These are phyloP conservation scores for Bryoglossum gracile DNA, from an alignment of 495 filamentous ascomycete genomes.

Conservation along the genomic window DNA sequence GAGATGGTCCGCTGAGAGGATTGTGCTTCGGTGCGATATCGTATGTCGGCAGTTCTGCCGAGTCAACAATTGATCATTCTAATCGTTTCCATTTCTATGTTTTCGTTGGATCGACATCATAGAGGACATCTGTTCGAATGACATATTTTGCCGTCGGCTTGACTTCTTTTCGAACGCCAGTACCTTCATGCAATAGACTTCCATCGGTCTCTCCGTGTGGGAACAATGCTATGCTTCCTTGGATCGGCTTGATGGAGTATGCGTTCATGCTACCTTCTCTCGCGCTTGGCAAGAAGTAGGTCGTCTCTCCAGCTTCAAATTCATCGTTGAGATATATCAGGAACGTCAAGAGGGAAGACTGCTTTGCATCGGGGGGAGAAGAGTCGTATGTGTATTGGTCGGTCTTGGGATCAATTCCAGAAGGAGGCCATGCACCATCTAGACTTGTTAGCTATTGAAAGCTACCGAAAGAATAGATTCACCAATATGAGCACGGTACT, in stretches of 20 bases:
- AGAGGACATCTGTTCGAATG: constrained; percentile 41
- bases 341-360: constrained; percentile 43
- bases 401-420: constrained; percentile 28
- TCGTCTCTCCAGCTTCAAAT: constrained; percentile 44
- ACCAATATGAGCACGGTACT: constrained; percentile 37
- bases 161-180: constrained; percentile 35
- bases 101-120: constrained; percentile 32
- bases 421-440: constrained; percentile 44
- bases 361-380: constrained; percentile 34
- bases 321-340: constrained; percentile 47
- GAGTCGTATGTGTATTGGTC: constrained; percentile 40
- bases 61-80: no score
- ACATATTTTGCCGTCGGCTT: constrained; percentile 35
- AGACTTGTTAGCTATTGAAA: constrained; percentile 11
- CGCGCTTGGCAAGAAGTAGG: constrained; percentile 39
- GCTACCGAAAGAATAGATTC: constrained; percentile 2
- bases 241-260: constrained; percentile 39
- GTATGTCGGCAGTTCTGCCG: no score
- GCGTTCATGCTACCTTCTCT: constrained; percentile 40
- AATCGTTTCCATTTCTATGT: not conserved
- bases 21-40: no score
- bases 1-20: no score
- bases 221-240: constrained; percentile 39
- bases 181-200: constrained; percentile 40
- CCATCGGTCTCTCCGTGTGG: constrained; percentile 40